Evolutionary conservation across 1,139 yeast species (phyloP).

Genomic region (Pichia sp.): DNA sequence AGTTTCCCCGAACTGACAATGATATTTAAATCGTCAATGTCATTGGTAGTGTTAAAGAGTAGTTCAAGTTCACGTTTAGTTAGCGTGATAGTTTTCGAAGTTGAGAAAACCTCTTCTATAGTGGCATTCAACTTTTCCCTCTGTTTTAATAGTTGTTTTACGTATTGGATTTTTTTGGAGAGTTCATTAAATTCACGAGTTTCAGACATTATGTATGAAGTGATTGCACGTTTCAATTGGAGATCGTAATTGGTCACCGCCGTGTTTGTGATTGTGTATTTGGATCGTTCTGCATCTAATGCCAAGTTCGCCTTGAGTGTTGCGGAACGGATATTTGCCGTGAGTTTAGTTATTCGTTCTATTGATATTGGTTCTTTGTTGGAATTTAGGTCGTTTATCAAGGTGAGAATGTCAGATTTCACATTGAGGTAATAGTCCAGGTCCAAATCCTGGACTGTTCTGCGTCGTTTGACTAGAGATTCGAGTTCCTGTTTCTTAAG

Average conservation of each 20-base stretch:
- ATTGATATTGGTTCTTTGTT: conserved; percentile 10
- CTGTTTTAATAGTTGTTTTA: conserved; percentile 17
- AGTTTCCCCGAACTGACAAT: conserved; percentile 22
- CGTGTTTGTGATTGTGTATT: conserved; percentile 9
- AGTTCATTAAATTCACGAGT: conserved; percentile 17
- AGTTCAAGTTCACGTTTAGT: conserved; percentile 18
- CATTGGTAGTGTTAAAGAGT: conserved; percentile 24
- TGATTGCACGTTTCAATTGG: too few relatives aligned
- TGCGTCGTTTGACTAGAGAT: conserved; percentile 21
- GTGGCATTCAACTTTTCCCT: conserved; percentile 20
- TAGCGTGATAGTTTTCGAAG: conserved; percentile 19
- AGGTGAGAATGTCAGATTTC: conserved; percentile 16
- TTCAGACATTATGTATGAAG: too few relatives aligned
- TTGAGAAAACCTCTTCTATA: conserved; percentile 19
- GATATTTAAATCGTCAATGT: conserved; percentile 17
- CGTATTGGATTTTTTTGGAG: conserved; percentile 14
- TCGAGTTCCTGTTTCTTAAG: too few relatives aligned
- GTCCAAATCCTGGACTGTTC: conserved; percentile 25
- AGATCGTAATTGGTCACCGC: too few relatives aligned
- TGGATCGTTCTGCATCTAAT: conserved; percentile 17
- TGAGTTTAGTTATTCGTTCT: conserved; percentile 14
- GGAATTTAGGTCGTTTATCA: conserved; percentile 13
- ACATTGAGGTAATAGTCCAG: conserved; percentile 19
- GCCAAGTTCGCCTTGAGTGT: conserved; percentile 16
- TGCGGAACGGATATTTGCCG: conserved; percentile 13